Base-by-base conservation (phyloP, 139 green algal species). In the Spirogloea muscicola region DNA sequence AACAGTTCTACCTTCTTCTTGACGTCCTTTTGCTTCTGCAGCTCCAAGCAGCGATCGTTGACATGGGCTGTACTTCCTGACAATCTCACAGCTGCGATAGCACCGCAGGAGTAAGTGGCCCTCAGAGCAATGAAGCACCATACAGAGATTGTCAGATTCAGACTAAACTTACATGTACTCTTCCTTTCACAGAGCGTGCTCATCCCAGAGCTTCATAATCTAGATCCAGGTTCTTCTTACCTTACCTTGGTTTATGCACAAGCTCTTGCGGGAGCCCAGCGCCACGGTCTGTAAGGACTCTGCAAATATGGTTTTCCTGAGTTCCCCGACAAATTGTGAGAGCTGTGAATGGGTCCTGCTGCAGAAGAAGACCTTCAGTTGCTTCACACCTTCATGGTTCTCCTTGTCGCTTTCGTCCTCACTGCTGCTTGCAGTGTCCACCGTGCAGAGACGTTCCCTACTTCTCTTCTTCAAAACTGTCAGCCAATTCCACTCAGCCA, bases 1-100 rank as follows among this genome's bases (percentile, higher is more conserved):
- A n/a, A n/a, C n/a, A n/a, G n/a, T n/a, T n/a, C n/a, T n/a, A n/a
- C n/a, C n/a, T n/a, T n/a, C n/a, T n/a, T n/a, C n/a, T n/a, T n/a
- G n/a, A n/a, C n/a, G n/a, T n/a, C n/a, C n/a, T 48, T 78, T 16
- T 63, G 27, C 60, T 57, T 70, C 61, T 95, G 89, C 52, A 97
- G 81, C 38, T 98, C 92, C 48, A 94, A 68, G 83, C 93, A 98
- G 1, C 83, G 79, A 76, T 98, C 93, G 67, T 92, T 95, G 59
- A 98, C 94, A 68, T 83, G 75, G 9, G 81, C 49, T 5, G 72
- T 60, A 33, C 5, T 66, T 38, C 59, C 59, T n/a, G 64, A 46
- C 59, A 41, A 39, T 16, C 33, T 1, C 18, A 80, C 70, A 40
- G 71, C 71, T 79, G 71, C 2, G n/a, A 33, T 9, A 16, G 33